Base-by-base conservation (phyloP, 192 early-diverging fungal genomes). In the Bifiguratus adelaidae region DNA sequence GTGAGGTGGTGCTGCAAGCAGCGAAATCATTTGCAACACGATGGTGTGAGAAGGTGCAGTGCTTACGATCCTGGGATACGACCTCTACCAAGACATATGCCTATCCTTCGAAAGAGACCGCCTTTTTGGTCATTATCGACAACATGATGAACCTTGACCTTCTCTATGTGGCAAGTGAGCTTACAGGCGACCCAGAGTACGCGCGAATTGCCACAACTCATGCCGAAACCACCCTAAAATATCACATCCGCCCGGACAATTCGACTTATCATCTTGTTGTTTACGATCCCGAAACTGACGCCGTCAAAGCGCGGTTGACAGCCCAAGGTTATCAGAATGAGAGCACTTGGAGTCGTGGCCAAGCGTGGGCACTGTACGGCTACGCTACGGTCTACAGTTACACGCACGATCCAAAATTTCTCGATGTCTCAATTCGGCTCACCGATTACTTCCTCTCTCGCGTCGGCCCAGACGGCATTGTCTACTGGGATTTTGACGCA, bases 91-190 rank as follows among this genome's bases (percentile, higher is more conserved):
- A 51, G 18, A n/a, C 20, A 7, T 51, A 51, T 20, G 18, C 25
- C 8, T 51, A 26, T 25, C 7, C 25, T 26, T 16, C 29, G 26
- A 51, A 51, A 18, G 49, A 51, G 4, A 51, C 36, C 11, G 36
- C 38, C 22, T 51, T 41, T 24, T 22, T 51, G 3, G 49, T 51
- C 11, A 51, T 51, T 19, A 51, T 51, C 20, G 49, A 51, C 49
- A 51, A 51, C 23, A 41, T 51, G 49, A 51, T 51, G 49, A 51
- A 51, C 49, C 30, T 51, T 35, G 49, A 51, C 29, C 15, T 51
- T 11, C 38, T 51, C 4, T 51, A 51, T 16, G 38, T 40, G 1
- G 49, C 49, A 20, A 41, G 36, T 13, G 29, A 41, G 38, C 12
- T 51, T 19, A 35, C 49, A 2, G 49, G 49, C 1, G 38, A 51